Percentiles rank a stretch among this genome's conserved stretches.
These are phyloP conservation scores for Cucurbita maxima DNA, from an alignment of 306 rosid species.

Conservation along the genomic window DNA sequence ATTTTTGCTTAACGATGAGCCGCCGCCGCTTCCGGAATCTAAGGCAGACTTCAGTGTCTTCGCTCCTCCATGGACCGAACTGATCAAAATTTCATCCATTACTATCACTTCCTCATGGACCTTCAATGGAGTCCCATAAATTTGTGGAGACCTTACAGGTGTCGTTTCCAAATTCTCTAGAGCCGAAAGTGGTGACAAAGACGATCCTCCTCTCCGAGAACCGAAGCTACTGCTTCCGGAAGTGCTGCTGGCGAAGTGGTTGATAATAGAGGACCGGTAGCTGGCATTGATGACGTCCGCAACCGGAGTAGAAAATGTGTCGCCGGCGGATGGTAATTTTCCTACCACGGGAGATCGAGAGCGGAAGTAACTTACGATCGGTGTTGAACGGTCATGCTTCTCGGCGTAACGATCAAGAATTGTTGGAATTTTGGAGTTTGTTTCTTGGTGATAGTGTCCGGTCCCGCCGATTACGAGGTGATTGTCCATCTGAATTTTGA, in stretches of 20 bases:
- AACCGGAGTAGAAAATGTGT: not conserved
- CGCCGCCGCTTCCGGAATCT: conserved; percentile 11
- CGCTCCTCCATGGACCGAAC: conserved; percentile 4
- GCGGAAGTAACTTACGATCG: conserved; percentile 22
- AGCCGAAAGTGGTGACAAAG: conserved; percentile 32
- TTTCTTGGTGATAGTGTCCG: conserved; percentile 22
- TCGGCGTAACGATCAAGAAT: conserved; percentile 22
- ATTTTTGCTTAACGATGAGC: conserved; percentile 15
- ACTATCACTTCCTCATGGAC: conserved; percentile 47
- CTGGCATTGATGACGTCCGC: not conserved
- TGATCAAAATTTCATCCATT: conserved; percentile 47
- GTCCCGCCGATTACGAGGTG: conserved; percentile 10
- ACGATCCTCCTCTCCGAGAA: conserved; percentile 3
- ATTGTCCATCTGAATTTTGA: conserved; percentile 17
- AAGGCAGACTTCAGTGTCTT: conserved; percentile 29
- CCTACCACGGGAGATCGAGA: conserved; percentile 30
- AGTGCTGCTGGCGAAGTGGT: conserved; percentile 6
- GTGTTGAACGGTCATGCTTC: conserved; percentile 28
- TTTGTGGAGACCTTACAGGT: conserved; percentile 16
- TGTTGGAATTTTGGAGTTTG: conserved; percentile 18
- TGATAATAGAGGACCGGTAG: not conserved
- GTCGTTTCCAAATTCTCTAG: conserved; percentile 31
- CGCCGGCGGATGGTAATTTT: conserved; percentile 2
- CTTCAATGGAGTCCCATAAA: conserved; percentile 34
- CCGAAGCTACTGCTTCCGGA: conserved; percentile 7